Evolutionary conservation across 83 land plant species (phyloP).

Genomic region (Isoetes engelmannii): DNA sequence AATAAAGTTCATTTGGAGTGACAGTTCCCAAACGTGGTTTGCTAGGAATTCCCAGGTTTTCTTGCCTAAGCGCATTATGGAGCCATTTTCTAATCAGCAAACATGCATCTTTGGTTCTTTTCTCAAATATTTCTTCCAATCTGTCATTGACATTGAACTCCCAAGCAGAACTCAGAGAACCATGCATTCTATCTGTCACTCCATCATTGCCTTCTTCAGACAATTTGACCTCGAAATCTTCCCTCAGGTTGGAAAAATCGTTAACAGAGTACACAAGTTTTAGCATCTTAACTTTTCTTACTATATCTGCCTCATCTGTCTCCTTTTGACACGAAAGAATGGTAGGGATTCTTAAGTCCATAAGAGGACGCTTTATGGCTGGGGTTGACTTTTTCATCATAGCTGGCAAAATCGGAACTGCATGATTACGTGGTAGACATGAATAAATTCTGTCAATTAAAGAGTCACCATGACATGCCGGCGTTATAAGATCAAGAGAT

Average conservation of each 20-base stretch:
- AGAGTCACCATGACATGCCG: constrained; percentile 81
- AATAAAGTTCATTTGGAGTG: constrained; percentile 44
- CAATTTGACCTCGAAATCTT: background rate
- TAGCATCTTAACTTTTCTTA: background rate
- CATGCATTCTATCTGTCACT: constrained; percentile 25
- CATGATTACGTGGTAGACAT: constrained; percentile 17
- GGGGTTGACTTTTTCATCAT: constrained; percentile 8
- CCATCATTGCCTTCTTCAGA: constrained; percentile 15
- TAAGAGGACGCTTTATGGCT: constrained; percentile 31
- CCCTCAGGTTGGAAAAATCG: background rate
- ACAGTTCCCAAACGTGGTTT: constrained; percentile 50
- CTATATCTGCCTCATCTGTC: background rate
- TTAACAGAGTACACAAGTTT: background rate
- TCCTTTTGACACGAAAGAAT: background rate
- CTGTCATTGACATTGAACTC: constrained; percentile 49
- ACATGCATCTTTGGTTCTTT: constrained; percentile 65
- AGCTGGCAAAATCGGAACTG: constrained; percentile 31
- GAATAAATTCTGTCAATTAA: constrained; percentile 61
- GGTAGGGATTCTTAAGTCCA: constrained; percentile 52
- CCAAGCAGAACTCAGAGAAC: constrained; percentile 56
- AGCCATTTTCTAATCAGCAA: constrained; percentile 71
- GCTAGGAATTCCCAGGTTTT: constrained; percentile 35
- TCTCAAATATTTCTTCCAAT: constrained; percentile 63
- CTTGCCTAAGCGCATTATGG: constrained; percentile 54
- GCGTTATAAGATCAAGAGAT: constrained; percentile 81